A percentile compares a stretch with the other conserved stretches of the same genome.
Conservation (phyloP, 352 stramenopile species). For the Globisporangium nagaii region DNA sequence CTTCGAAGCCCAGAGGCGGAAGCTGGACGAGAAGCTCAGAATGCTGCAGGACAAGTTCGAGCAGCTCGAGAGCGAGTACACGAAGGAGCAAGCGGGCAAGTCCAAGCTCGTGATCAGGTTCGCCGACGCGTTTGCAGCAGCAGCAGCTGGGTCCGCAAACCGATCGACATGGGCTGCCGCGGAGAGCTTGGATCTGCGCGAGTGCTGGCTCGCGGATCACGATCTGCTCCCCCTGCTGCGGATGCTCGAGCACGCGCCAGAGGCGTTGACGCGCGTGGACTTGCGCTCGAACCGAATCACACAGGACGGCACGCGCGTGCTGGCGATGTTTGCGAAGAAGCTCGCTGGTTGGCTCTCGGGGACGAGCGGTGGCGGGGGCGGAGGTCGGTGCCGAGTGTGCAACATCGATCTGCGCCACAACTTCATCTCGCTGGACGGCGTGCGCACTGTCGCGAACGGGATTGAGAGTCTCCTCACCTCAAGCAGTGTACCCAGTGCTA, state of each 20-base stretch:
- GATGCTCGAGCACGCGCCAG: conserved; percentile 23
- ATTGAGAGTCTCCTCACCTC: conserved; percentile 26
- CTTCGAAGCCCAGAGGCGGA: conserved; percentile 28
- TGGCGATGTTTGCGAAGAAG: conserved; percentile 31
- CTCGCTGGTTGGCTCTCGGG: background rate
- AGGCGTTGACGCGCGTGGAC: conserved; percentile 32
- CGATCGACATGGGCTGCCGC: conserved; percentile 9
- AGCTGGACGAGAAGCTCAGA: conserved; percentile 29
- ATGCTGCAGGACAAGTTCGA: conserved; percentile 20
- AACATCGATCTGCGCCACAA: conserved; percentile 70
- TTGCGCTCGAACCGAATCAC: conserved; percentile 58
- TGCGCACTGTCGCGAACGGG: conserved; percentile 42
- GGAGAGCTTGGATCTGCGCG: conserved; percentile 31
- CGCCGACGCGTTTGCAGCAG: conserved; percentile 17
- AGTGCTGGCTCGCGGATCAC: conserved; percentile 48
- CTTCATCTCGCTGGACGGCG: conserved; percentile 57
- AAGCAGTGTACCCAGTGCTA: background rate
- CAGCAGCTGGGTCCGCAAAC: background rate
- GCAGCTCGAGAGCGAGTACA: conserved; percentile 35
- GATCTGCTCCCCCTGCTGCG: conserved; percentile 39
- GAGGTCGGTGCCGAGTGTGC: conserved; percentile 7
- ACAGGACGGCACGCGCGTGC: conserved; percentile 28
- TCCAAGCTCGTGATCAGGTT: conserved; percentile 38
- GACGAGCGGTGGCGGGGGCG: background rate
- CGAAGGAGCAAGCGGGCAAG: conserved; percentile 34